Conservation (phyloP, 805 yeast genomes). For the Saturnispora silvae region DNA sequence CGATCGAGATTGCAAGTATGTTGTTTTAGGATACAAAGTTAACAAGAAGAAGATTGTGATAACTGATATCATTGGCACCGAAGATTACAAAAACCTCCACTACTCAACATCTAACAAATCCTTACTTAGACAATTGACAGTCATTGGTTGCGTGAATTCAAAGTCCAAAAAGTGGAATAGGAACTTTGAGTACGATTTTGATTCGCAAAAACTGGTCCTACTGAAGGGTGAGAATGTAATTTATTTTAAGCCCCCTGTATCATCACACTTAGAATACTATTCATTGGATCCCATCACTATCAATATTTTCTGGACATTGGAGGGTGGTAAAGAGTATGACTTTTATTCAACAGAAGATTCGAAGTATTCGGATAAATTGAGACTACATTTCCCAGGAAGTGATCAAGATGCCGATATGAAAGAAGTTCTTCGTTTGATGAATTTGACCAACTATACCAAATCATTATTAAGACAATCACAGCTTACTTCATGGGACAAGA, state of each 20-base stretch:
- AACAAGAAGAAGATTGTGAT: conserved; percentile 17
- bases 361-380: conserved; percentile 21
- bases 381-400: conserved; percentile 13
- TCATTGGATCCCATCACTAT: conserved; percentile 65
- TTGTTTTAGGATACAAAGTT: conserved; percentile 23
- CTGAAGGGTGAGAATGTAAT: conserved; percentile 26
- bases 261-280: conserved; percentile 62
- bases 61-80: conserved; percentile 17
- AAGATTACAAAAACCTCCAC: conserved; percentile 12
- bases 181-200: conserved; percentile 13
- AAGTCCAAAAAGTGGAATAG: conserved; percentile 9
- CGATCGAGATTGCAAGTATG: conserved; percentile 8
- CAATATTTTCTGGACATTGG: conserved; percentile 34
- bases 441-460: conserved; percentile 22
- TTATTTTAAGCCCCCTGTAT: conserved; percentile 62
- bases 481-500: not conserved
- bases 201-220: conserved; percentile 12
- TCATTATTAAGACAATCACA: conserved; percentile 13
- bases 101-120: conserved; percentile 11
- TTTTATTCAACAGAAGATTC: conserved; percentile 15
- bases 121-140: conserved; percentile 17
- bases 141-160: conserved; percentile 22
- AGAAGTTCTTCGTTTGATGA: conserved; percentile 22
- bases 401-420: conserved; percentile 14
- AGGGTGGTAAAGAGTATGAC: conserved; percentile 9